A percentile compares a stretch with the other conserved stretches of the same genome.
These are phyloP conservation scores for Sparassis latifolia DNA, from an alignment of 1,284 basidiomycete genomes.

Conservation along the genomic window DNA sequence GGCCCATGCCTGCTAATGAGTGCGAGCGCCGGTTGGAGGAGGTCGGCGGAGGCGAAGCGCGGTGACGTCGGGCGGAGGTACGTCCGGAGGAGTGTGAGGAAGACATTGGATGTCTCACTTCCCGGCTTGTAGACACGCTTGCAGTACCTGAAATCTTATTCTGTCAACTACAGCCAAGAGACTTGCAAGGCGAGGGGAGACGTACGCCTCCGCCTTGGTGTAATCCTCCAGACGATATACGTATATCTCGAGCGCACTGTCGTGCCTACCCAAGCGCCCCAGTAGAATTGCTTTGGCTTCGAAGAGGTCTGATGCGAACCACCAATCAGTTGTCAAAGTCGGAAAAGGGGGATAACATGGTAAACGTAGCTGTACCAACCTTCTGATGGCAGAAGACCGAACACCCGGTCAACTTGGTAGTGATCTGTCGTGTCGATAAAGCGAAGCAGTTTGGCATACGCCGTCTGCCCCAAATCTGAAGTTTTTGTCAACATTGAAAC, in stretches of 20 bases:
- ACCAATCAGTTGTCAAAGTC: too few species aligned
- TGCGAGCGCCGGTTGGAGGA: slow-evolving; percentile 75
- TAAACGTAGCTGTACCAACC: slow-evolving; percentile 35
- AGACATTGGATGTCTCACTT: slow-evolving; percentile 61
- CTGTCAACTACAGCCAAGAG: background rate
- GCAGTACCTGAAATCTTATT: slow-evolving; percentile 63
- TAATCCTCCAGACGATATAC: slow-evolving; percentile 83
- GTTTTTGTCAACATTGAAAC: slow-evolving; percentile 3
- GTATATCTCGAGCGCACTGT: slow-evolving; percentile 89
- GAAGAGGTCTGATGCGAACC: slow-evolving; percentile 47
- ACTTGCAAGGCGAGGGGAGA: slow-evolving; percentile 2
- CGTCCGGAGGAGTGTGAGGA: slow-evolving; percentile 79
- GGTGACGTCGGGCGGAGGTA: slow-evolving; percentile 67
- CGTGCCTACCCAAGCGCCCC: slow-evolving; percentile 86
- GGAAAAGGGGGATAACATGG: too few species aligned
- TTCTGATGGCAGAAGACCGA: slow-evolving; percentile 70
- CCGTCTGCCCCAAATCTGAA: slow-evolving; percentile 36
- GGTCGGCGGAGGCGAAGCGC: slow-evolving; percentile 26
- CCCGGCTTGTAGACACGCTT: slow-evolving; percentile 65
- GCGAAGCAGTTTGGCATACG: slow-evolving; percentile 66
- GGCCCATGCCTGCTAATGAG: slow-evolving; percentile 82
- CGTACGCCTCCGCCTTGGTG: slow-evolving; percentile 82
- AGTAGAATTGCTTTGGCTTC: slow-evolving; percentile 88
- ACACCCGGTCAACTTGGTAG: slow-evolving; percentile 78
- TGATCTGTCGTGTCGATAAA: slow-evolving; percentile 72